Percentiles rank a stretch among this genome's conserved stretches.
phyloP scores from a whole-genome alignment of 2,329 filamentous ascomycete species.

The Myriosclerotinia scirpicola region DNA sequence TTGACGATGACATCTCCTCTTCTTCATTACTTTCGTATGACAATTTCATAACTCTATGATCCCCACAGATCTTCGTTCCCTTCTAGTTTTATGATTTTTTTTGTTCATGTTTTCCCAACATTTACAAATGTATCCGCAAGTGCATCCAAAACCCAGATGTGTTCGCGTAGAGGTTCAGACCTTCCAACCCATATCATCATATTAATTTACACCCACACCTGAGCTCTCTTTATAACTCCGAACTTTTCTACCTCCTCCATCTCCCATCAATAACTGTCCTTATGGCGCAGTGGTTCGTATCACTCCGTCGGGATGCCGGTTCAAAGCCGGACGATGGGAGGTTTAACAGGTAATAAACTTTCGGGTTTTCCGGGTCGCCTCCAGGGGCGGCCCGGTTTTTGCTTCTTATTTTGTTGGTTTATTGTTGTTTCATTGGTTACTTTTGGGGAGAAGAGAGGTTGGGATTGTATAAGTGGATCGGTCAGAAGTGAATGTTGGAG shows the following conservation, averaged over 20 bases:
- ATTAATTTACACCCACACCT: no score
- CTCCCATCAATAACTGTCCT: background rate
- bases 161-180: no score
- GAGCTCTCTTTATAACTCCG: background rate
- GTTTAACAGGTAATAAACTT: background rate
- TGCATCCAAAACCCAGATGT: background rate
- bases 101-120: background rate
- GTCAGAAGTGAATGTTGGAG: background rate
- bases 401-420: background rate
- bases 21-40: background rate
- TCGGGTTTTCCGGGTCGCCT: background rate
- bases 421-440: background rate
- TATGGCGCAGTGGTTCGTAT: background rate
- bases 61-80: background rate
- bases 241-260: background rate
- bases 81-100: background rate
- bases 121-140: background rate
- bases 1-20: background rate
- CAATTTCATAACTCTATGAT: background rate
- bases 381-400: background rate
- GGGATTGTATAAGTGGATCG: background rate
- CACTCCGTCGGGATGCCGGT: background rate
- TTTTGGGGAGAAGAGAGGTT: background rate
- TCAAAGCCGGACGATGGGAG: background rate
- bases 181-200: no score